phyloP scores from a whole-genome alignment of 208 protist genomes.

The Porcisia hertigi region DNA sequence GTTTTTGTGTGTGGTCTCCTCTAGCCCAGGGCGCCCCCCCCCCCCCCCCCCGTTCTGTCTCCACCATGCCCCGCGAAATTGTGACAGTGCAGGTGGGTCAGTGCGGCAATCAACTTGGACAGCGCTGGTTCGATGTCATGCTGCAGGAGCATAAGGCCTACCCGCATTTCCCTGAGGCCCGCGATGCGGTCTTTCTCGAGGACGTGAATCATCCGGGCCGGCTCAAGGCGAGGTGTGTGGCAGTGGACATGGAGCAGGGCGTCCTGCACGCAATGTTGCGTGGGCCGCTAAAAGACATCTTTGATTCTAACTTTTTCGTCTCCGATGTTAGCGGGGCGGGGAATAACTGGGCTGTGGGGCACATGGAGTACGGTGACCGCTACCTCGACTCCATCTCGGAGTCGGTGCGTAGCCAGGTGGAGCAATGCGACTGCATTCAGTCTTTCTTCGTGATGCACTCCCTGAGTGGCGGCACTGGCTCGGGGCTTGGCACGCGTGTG shows the following conservation, averaged over 20 bases:
- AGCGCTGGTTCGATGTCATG: conserved; percentile 95
- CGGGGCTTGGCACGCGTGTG: conserved; percentile 93
- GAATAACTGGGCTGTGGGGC: conserved; percentile 95
- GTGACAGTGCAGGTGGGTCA: conserved; percentile 92
- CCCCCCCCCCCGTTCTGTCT: no score
- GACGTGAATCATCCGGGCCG: background rate
- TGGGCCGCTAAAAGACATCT: conserved; percentile 84
- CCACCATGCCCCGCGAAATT: conserved; percentile 86
- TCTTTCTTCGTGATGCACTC: conserved; percentile 96
- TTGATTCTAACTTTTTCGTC: conserved; percentile 90
- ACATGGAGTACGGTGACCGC: conserved; percentile 92
- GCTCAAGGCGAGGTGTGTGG: conserved; percentile 92
- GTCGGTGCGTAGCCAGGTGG: conserved; percentile 82
- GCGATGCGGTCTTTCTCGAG: conserved; percentile 73
- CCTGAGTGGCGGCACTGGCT: conserved; percentile 96
- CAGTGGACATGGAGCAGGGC: conserved; percentile 97
- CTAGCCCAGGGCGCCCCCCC: no score
- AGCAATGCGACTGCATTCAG: conserved; percentile 95
- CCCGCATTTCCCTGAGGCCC: conserved; percentile 68
- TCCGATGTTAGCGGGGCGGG: conserved; percentile 87
- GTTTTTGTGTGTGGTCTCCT: background rate
- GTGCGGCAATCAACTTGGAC: conserved; percentile 95
- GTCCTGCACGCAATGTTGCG: conserved; percentile 87
- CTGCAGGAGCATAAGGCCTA: conserved; percentile 93
- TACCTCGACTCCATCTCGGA: conserved; percentile 88